These are phyloP conservation scores for Coniochaeta sp. DNA, from an alignment of 2,329 filamentous ascomycete genomes.

Conservation along the genomic window DNA sequence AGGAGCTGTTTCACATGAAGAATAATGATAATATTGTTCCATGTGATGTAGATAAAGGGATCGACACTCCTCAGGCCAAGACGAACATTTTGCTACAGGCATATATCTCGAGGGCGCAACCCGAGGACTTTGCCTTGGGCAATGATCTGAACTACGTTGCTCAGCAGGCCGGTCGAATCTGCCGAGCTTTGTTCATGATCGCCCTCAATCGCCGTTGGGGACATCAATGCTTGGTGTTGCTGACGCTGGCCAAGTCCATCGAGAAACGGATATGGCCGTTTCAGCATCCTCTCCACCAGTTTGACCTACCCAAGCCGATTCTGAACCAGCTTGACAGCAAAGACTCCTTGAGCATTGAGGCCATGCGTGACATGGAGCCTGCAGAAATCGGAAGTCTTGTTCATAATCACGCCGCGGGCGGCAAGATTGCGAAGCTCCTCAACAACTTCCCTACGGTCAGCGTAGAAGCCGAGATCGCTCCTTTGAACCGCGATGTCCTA, in stretches of 20 bases:
- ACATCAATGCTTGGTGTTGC: conserved; percentile 82
- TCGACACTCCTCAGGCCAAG: conserved; percentile 72
- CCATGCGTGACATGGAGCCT: conserved; percentile 85
- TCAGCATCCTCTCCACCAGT: conserved; percentile 90
- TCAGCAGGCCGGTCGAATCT: conserved; percentile 92
- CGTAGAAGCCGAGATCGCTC: conserved; percentile 90
- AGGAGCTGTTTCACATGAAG: conserved; percentile 71
- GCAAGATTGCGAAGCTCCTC: conserved; percentile 70
- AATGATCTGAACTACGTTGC: conserved; percentile 94
- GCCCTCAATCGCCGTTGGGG: conserved; percentile 93
- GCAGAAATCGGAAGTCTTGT: conserved; percentile 86
- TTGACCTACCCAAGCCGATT: conserved; percentile 79
- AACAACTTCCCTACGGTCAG: conserved; percentile 88
- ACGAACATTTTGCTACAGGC: conserved; percentile 93
- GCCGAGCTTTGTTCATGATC: conserved; percentile 93
- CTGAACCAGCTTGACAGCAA: conserved; percentile 81
- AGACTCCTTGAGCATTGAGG: conserved; percentile 67
- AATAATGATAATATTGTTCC: conserved; percentile 63
- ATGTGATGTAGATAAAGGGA: conserved; percentile 70
- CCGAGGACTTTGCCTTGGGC: conserved; percentile 87
- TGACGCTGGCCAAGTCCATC: conserved; percentile 93
- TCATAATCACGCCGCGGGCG: conserved; percentile 83
- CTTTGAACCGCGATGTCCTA: conserved; percentile 87
- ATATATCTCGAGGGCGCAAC: conserved; percentile 79
- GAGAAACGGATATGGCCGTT: conserved; percentile 95